A percentile compares a stretch with the other conserved stretches of the same genome.
Evolutionary conservation across 2,329 filamentous ascomycete species (phyloP).

Genomic region (Passalora sequoiae): DNA sequence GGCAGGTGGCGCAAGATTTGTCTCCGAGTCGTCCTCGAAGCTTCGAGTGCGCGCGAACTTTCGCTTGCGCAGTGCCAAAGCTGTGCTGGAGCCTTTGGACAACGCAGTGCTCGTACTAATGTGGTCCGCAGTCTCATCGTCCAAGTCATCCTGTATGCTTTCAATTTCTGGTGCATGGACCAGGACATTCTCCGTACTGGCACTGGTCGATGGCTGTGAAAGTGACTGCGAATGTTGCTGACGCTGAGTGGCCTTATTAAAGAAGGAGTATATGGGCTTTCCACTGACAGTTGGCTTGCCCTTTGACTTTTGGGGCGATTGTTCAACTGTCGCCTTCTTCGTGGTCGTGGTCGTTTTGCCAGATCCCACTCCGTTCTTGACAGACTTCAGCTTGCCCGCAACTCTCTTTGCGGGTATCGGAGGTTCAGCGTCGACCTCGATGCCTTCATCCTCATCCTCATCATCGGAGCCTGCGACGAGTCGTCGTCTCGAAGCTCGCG

Average conservation of each 20-base stretch:
- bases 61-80: slow-evolving; percentile 33
- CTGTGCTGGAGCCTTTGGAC: slow-evolving; percentile 32
- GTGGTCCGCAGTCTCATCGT: slow-evolving; percentile 22
- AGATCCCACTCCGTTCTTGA: slow-evolving; percentile 11
- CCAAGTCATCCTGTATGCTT: slow-evolving; percentile 32
- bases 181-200: slow-evolving; percentile 39
- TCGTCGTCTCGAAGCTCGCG: slow-evolving; percentile 27
- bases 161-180: slow-evolving; percentile 24
- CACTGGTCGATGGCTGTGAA: slow-evolving; percentile 34
- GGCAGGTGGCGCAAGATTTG: slow-evolving; percentile 15
- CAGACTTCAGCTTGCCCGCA: slow-evolving; percentile 22
- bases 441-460: slow-evolving; percentile 24
- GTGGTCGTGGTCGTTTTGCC: not conserved
- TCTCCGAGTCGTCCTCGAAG: slow-evolving; percentile 16
- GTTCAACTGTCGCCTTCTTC: slow-evolving; percentile 10
- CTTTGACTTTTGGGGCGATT: slow-evolving; percentile 23
- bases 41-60: slow-evolving; percentile 24
- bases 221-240: too few species aligned
- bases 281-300: slow-evolving; percentile 35
- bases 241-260: slow-evolving; percentile 41
- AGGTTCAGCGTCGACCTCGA: slow-evolving; percentile 9
- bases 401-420: slow-evolving; percentile 14
- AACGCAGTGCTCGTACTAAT: slow-evolving; percentile 16
- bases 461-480: slow-evolving; percentile 23
- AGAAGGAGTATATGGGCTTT: slow-evolving; percentile 47